A percentile compares a stretch with the other conserved stretches of the same genome.
Conservation (phyloP, 805 yeast genomes). For the Barnettozyma californica region DNA sequence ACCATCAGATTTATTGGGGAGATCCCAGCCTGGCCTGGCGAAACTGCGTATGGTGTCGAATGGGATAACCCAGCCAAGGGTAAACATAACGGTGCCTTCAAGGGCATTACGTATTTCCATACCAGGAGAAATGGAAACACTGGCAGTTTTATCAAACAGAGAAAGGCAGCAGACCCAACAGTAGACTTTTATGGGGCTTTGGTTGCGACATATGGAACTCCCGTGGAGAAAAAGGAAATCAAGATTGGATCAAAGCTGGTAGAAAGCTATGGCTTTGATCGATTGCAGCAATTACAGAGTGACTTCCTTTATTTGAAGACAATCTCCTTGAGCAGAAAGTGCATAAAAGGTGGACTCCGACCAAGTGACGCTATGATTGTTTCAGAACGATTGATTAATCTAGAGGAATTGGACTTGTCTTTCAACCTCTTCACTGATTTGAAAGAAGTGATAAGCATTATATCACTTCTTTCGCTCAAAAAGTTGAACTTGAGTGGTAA, state of each 20-base stretch:
- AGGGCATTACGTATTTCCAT: constrained; percentile 52
- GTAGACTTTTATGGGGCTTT: constrained; percentile 44
- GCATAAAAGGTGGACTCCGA: constrained; percentile 25
- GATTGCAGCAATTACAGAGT: constrained; percentile 42
- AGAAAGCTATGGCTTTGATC: constrained; percentile 63
- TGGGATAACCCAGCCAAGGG: constrained; percentile 78
- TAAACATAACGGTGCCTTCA: constrained; percentile 59
- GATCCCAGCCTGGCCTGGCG: constrained; percentile 57
- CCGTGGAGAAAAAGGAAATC: constrained; percentile 29
- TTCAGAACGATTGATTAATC: constrained; percentile 21
- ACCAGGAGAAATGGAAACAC: constrained; percentile 30
- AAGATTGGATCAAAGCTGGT: constrained; percentile 52
- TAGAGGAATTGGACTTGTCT: constrained; percentile 52
- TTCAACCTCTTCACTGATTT: constrained; percentile 48
- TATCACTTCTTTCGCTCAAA: constrained; percentile 31
- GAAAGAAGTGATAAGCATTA: constrained; percentile 32
- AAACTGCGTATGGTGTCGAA: constrained; percentile 67
- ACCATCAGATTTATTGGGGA: constrained; percentile 60
- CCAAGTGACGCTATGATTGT: constrained; percentile 2
- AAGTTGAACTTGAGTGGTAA: constrained; percentile 53
- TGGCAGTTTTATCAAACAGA: constrained; percentile 60
- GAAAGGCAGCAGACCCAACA: constrained; percentile 30
- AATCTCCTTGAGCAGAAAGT: constrained; percentile 44
- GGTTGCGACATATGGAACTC: constrained; percentile 40
- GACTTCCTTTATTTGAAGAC: constrained; percentile 40